These are phyloP conservation scores for Nectriaceae sp. DNA, from an alignment of 2,329 filamentous ascomycete species.

Conservation along the genomic window DNA sequence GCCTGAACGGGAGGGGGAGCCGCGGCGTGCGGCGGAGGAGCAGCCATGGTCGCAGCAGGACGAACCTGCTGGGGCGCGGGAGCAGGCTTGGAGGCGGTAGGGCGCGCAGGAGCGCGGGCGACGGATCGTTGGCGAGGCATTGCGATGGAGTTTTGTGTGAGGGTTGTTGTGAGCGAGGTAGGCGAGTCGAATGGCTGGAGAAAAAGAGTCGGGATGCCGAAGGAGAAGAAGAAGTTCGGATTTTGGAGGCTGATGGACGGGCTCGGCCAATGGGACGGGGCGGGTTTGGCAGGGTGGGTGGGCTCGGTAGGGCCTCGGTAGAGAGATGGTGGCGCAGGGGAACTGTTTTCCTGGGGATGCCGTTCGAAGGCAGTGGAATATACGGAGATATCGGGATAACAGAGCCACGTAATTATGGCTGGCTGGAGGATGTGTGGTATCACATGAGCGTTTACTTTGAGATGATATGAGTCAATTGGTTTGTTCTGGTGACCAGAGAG, in stretches of 20 bases:
- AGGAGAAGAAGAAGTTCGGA: slow-evolving; percentile 14
- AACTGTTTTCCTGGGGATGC: too few species aligned
- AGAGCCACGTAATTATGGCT: too few species aligned
- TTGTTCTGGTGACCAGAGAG: too few species aligned
- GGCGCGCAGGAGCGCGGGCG: slow-evolving; percentile 66
- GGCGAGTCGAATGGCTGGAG: slow-evolving; percentile 30
- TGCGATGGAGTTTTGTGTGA: slow-evolving; percentile 20
- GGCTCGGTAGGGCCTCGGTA: too few species aligned
- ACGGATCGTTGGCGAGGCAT: slow-evolving; percentile 81
- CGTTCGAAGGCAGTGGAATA: too few species aligned
- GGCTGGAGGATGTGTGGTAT: too few species aligned
- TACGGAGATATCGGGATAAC: too few species aligned
- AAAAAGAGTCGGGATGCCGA: not conserved
- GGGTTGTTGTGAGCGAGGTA: slow-evolving; percentile 24
- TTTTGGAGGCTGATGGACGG: slow-evolving; percentile 19
- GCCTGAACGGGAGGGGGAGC: slow-evolving; percentile 32
- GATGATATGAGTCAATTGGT: too few species aligned
- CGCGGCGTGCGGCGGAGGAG: slow-evolving; percentile 51
- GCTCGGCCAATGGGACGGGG: slow-evolving; percentile 28
- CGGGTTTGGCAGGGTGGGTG: too few species aligned
- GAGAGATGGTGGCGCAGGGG: too few species aligned
- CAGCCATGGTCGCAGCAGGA: slow-evolving; percentile 69
- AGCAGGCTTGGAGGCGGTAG: slow-evolving; percentile 61
- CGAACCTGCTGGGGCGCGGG: slow-evolving; percentile 64
- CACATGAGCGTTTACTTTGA: too few species aligned